These are phyloP conservation scores for Nannochloropsis oceanica DNA, from an alignment of 108 stramenopile genomes.

Conservation along the genomic window DNA sequence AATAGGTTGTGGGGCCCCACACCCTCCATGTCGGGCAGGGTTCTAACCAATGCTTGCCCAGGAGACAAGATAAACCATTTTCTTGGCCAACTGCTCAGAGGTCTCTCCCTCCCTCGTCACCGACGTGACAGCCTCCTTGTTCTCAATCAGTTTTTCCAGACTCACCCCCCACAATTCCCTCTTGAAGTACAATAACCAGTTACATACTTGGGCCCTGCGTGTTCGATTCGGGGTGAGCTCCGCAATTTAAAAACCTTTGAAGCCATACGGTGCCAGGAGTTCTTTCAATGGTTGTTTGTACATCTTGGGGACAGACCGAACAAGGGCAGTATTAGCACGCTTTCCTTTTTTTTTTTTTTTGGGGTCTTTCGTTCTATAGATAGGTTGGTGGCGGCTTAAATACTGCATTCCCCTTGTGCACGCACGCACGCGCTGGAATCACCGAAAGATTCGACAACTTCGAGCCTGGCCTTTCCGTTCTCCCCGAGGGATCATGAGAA, in stretches of 20 bases:
- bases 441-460: too few relatives aligned
- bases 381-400: too few relatives aligned
- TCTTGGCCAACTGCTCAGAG: background rate
- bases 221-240: slow-evolving; percentile 92
- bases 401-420: too few relatives aligned
- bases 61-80: background rate
- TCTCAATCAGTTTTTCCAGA: slow-evolving; percentile 55
- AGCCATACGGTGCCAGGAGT: slow-evolving; percentile 56
- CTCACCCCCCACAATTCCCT: slow-evolving; percentile 70
- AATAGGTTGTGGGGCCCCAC: too few relatives aligned
- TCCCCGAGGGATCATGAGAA: too few relatives aligned
- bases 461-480: too few relatives aligned
- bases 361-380: too few relatives aligned
- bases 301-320: slow-evolving; percentile 53
- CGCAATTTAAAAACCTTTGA: slow-evolving; percentile 57
- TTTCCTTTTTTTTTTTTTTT: too few relatives aligned
- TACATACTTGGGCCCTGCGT: slow-evolving; percentile 73
- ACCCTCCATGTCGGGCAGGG: too few relatives aligned
- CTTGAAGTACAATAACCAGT: slow-evolving; percentile 70
- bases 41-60: too few relatives aligned
- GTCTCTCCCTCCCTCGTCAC: background rate
- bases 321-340: slow-evolving; percentile 49
- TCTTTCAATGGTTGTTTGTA: slow-evolving; percentile 62
- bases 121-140: background rate
- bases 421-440: too few relatives aligned